Base-by-base conservation (phyloP, 202 grass and related monocot species). In the Hordeum pubiflorum region DNA sequence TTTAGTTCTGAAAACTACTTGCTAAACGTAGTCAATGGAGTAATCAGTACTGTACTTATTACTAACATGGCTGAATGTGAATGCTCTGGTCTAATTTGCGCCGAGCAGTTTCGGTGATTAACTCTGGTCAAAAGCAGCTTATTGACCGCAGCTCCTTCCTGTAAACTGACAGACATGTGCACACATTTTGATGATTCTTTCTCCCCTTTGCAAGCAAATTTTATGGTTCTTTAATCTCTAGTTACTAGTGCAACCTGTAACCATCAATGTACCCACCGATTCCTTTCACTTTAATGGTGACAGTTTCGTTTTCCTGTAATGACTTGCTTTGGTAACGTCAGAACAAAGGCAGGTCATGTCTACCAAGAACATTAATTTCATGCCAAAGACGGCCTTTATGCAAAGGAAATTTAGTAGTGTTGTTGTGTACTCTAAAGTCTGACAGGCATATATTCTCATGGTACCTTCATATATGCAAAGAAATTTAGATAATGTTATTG, bases 51-150 rank as follows among this genome's bases (percentile, higher is more conserved):
- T 22, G 31, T 5, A 32, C 57, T 9, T 23, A 52, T 17, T 69
- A 37, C 46, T 87, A 65, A 23, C 58, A 44, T 23, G 78, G 44
- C 61, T 57, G 52, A 76, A 44, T 64, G 26, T 24, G 18, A 17
- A 50, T 17, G 46, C 4, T 50, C 38, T 82, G 46, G 5, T 50
- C 38, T 82, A 22, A 39, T 69, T 61, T 64, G 23, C 52, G 62
- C 43, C 11, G 64, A 57, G 26, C 38, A 46, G 56, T 22, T 26
- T 52, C 33, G 1, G 57, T 13, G 3, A 48, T 80, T 40, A 69
- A 48, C 8, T 70, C 40, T 66, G 66, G 78, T 89, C 66, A 89
- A 89, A 89, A 57, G 82, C 29, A 26, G 82, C 46, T 52, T 82
- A 12, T 78, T 61, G 83, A 86, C 79, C 79, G 34, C 68, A 14